Percentiles rank a stretch among this genome's conserved stretches.
Evolutionary conservation across 176 grass and related monocot species (phyloP).

Genomic region (Zoysia japonica): DNA sequence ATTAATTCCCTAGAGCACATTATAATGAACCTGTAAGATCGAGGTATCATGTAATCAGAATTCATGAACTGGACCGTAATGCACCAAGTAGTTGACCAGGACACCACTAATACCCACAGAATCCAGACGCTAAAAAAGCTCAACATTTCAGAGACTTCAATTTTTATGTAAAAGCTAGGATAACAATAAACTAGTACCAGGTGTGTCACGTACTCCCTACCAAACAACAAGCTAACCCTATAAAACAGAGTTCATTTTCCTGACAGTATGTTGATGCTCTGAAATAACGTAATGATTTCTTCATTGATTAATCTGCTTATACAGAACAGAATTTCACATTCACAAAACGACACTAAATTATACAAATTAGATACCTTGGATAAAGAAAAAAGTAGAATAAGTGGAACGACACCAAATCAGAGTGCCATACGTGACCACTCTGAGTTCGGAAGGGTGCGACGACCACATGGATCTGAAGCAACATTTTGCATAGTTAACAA

Average conservation of each 20-base stretch:
- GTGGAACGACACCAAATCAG: no score
- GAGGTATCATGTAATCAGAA: neutral
- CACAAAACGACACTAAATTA: neutral
- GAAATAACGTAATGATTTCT: neutral
- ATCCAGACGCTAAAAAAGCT: neutral
- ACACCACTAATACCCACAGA: conserved; percentile 8
- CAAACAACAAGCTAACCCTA: conserved; percentile 17
- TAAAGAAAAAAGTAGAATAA: conserved; percentile 16
- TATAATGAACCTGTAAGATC: neutral
- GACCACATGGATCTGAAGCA: no score
- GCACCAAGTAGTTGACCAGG: conserved; percentile 6
- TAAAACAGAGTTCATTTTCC: conserved; percentile 9
- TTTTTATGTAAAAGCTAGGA: no score
- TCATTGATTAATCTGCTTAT: neutral
- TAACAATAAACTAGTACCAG: neutral
- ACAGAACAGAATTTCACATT: neutral
- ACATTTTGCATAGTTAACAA: no score
- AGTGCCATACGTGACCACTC: no score
- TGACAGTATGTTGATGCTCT: neutral
- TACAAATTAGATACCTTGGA: neutral
- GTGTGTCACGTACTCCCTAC: neutral
- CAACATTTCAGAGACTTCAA: neutral
- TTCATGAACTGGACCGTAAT: neutral
- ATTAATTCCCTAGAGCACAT: conserved; percentile 18
- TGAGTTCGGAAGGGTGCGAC: no score